These are phyloP conservation scores for Barnettozyma pratensis DNA, from an alignment of 805 yeast species.

Conservation along the genomic window DNA sequence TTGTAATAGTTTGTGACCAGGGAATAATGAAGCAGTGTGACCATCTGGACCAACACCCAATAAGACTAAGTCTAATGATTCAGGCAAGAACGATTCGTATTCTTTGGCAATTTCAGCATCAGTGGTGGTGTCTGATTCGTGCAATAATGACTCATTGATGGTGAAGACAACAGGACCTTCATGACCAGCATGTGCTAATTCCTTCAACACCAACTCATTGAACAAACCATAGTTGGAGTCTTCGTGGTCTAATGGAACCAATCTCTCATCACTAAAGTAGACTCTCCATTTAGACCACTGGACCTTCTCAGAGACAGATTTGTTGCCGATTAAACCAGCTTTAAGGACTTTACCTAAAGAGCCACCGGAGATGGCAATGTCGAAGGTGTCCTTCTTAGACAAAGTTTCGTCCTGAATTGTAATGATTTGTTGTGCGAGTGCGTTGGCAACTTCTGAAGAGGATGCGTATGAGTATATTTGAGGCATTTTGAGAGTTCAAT, in stretches of 20 bases:
- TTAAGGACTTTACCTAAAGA: constrained; percentile 69
- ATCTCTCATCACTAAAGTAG: constrained; percentile 85
- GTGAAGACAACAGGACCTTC: constrained; percentile 56
- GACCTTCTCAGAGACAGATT: constrained; percentile 36
- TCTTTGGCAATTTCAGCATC: constrained; percentile 51
- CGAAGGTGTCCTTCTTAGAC: constrained; percentile 41
- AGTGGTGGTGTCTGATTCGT: constrained; percentile 46
- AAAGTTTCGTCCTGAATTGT: constrained; percentile 59
- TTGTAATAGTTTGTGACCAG: constrained; percentile 65
- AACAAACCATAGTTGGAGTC: constrained; percentile 87
- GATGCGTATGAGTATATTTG: constrained; percentile 38
- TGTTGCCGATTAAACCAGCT: constrained; percentile 60
- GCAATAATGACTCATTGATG: constrained; percentile 57
- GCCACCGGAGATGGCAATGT: constrained; percentile 87
- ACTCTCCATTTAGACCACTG: constrained; percentile 76
- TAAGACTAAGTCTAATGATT: constrained; percentile 54
- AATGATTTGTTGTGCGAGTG: constrained; percentile 61
- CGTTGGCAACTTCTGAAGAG: constrained; percentile 54
- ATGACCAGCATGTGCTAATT: constrained; percentile 31
- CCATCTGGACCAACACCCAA: constrained; percentile 97
- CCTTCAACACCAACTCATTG: constrained; percentile 42
- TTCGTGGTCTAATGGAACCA: constrained; percentile 74
- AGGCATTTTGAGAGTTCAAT: constrained; percentile 25
- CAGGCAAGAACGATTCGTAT: constrained; percentile 57
- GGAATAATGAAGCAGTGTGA: constrained; percentile 90